These are phyloP conservation scores for Ophiobolus disseminans DNA, from an alignment of 2,329 filamentous ascomycete genomes.

Conservation along the genomic window DNA sequence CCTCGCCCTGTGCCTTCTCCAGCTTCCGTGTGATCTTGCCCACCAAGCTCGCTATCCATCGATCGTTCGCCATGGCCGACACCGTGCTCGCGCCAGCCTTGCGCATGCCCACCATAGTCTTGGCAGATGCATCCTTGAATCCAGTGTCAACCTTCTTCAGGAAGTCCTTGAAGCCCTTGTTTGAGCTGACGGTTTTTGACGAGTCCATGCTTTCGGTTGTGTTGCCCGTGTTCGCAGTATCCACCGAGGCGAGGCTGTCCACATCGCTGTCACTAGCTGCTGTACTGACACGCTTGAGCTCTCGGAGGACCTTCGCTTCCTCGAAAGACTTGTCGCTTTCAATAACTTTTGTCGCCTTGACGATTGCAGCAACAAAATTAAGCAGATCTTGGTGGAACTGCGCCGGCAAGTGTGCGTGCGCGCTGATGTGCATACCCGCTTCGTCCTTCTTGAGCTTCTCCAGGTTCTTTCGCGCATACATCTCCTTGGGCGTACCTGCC, in stretches of 20 bases:
- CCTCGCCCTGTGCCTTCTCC: constrained; percentile 58
- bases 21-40: constrained; percentile 59
- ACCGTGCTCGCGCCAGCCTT: constrained; percentile 53
- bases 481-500: constrained; percentile 53
- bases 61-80: constrained; percentile 58
- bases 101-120: constrained; percentile 56
- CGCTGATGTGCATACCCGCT: constrained; percentile 55
- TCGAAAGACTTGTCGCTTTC: constrained; percentile 59
- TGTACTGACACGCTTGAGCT: constrained; percentile 37
- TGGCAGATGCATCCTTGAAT: constrained; percentile 42
- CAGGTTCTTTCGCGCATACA: constrained; percentile 51
- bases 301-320: constrained; percentile 38
- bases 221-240: constrained; percentile 13
- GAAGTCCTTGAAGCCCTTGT: constrained; percentile 33
- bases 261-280: constrained; percentile 28
- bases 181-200: constrained; percentile 16
- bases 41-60: constrained; percentile 63
- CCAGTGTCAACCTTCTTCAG: constrained; percentile 32
- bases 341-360: constrained; percentile 65
- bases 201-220: constrained; percentile 19
- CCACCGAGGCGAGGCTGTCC: constrained; percentile 30
- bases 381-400: constrained; percentile 60
- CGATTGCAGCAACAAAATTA: constrained; percentile 61
- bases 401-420: constrained; percentile 59
- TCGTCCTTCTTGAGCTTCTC: constrained; percentile 56